A percentile compares a stretch with the other conserved stretches of the same genome.
Conservation (phyloP, 257 asterid species). For the Solanum bulbocastanum region DNA sequence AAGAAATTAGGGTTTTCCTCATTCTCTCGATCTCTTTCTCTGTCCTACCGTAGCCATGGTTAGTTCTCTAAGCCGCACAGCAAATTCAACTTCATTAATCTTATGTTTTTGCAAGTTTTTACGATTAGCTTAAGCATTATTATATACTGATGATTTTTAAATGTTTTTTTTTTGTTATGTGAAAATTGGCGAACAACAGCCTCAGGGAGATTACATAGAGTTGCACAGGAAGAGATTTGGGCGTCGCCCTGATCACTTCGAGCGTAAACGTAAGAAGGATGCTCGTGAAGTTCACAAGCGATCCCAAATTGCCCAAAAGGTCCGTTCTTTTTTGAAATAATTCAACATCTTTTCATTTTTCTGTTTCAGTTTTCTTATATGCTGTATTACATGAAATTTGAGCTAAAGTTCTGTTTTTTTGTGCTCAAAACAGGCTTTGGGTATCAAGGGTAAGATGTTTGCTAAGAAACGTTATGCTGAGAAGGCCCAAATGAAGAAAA, state of each 20-base stretch:
- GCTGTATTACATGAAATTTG: not conserved
- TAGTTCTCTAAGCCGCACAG: not conserved
- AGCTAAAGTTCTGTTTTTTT: not conserved
- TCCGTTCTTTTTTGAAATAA: not conserved
- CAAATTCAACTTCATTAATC: not conserved
- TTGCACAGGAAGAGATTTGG: conserved; percentile 81
- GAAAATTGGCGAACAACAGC: conserved; percentile 27
- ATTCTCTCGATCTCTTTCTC: not conserved
- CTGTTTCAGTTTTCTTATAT: not conserved
- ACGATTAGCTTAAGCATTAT: not conserved
- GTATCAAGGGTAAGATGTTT: conserved; percentile 86
- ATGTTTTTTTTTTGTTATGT: not conserved
- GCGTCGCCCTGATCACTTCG: conserved; percentile 80
- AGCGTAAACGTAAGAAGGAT: conserved; percentile 91
- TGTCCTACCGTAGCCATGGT: not conserved
- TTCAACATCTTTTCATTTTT: not conserved
- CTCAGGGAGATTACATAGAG: conserved; percentile 97
- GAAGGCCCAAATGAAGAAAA: conserved; percentile 90
- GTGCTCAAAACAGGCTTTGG: conserved; percentile 49
- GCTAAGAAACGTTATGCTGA: conserved; percentile 85
- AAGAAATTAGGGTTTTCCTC: not conserved
- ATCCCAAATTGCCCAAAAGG: conserved; percentile 71
- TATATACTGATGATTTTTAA: not conserved
- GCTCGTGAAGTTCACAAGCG: conserved; percentile 94
- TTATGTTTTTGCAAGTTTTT: not conserved